phyloP scores from a whole-genome alignment of 192 early-diverging fungal genomes.

The Coemansia brasiliensis region DNA sequence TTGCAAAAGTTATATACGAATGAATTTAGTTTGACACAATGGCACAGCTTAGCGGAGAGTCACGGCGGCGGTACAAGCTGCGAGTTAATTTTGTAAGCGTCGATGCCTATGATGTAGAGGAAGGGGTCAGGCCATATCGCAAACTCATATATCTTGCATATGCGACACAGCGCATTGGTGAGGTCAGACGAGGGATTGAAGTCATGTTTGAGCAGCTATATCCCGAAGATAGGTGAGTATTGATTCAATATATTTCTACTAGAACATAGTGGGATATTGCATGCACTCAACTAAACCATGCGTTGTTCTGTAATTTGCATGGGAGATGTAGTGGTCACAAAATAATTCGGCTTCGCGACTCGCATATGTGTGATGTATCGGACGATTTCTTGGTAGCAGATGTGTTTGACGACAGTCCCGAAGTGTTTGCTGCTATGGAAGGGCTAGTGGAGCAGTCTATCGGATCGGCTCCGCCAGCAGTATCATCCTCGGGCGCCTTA shows the following conservation, averaged over 20 bases:
- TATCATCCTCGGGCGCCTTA: not conserved
- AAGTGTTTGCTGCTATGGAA: constrained; percentile 42
- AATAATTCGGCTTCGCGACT: constrained; percentile 38
- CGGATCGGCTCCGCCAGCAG: not conserved
- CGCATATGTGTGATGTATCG: constrained; percentile 42
- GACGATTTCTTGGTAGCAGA: constrained; percentile 48
- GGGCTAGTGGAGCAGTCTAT: constrained; percentile 8
- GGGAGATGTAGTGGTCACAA: constrained; percentile 18
- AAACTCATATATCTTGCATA: constrained; percentile 40
- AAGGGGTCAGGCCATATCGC: constrained; percentile 31
- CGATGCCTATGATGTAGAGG: constrained; percentile 41
- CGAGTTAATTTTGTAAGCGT: constrained; percentile 48
- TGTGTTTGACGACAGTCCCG: constrained; percentile 48
- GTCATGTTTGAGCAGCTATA: constrained; percentile 34
- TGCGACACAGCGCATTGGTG: constrained; percentile 22
- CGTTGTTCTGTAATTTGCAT: not conserved
- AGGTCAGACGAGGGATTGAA: constrained; percentile 26
- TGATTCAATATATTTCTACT: not conserved
- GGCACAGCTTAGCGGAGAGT: not conserved
- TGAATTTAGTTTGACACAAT: not conserved
- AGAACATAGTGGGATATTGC: not conserved
- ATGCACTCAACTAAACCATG: not conserved
- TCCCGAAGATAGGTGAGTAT: constrained; percentile 44
- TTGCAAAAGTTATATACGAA: no score
- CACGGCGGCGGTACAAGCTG: constrained; percentile 37